phyloP scores from a whole-genome alignment of 2,329 filamentous ascomycete genomes.

The Aureobasidium sp. region DNA sequence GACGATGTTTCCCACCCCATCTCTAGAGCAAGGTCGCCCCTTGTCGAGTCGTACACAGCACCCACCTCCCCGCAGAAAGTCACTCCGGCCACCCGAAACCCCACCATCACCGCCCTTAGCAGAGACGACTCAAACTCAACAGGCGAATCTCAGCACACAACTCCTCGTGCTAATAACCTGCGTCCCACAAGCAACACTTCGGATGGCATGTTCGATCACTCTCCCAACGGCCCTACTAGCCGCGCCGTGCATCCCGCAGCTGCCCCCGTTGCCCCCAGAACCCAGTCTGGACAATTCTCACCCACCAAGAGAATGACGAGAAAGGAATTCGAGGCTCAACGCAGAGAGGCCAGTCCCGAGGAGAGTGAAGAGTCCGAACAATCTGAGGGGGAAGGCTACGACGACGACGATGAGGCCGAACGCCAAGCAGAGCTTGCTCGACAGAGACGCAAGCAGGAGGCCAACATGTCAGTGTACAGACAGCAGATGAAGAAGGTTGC shows the following conservation, averaged over 20 bases:
- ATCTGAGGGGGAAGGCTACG: slow-evolving; percentile 51
- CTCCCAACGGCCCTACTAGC: slow-evolving; percentile 25
- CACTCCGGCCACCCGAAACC: background rate
- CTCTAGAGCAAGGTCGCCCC: background rate
- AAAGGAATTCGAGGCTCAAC: slow-evolving; percentile 63
- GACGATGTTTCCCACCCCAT: background rate
- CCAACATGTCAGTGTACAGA: slow-evolving; percentile 78
- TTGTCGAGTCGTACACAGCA: background rate
- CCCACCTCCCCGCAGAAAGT: background rate
- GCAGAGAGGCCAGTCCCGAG: slow-evolving; percentile 17
- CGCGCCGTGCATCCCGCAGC: slow-evolving; percentile 21
- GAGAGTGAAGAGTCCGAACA: slow-evolving; percentile 46
- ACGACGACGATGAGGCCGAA: slow-evolving; percentile 68
- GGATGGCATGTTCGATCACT: slow-evolving; percentile 24
- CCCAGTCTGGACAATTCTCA: slow-evolving; percentile 1
- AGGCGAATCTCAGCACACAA: slow-evolving; percentile 19
- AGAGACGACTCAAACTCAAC: slow-evolving; percentile 14
- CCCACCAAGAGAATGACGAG: slow-evolving; percentile 73
- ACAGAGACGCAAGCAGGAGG: slow-evolving; percentile 79
- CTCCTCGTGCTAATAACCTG: slow-evolving; percentile 18
- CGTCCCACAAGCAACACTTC: background rate
- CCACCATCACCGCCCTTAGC: background rate
- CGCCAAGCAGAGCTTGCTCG: slow-evolving; percentile 63
- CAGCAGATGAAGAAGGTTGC: slow-evolving; percentile 97
- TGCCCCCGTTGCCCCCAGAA: background rate